A percentile compares a stretch with the other conserved stretches of the same genome.
phyloP scores from a whole-genome alignment of 2,329 filamentous ascomycete genomes.

The Ophiocordyceps camponoti-saundersi region DNA sequence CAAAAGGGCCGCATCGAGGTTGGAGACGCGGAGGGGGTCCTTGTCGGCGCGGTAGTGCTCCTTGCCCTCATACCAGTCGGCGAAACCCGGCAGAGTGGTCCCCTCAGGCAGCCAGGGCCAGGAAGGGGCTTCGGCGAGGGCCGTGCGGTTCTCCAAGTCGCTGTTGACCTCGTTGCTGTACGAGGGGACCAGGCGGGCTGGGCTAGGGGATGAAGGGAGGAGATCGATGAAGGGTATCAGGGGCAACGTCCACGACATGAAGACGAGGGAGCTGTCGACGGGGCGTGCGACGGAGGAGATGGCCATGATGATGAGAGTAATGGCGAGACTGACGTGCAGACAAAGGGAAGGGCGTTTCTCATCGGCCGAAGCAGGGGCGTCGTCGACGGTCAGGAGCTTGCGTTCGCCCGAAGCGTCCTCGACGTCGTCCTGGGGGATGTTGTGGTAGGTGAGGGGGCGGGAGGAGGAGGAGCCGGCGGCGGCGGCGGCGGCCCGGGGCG shows the following conservation, averaged over 20 bases:
- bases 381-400: conserved; percentile 2
- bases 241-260: conserved; percentile 17
- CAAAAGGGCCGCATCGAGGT: conserved; percentile 17
- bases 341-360: background rate
- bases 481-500: conserved; percentile 1
- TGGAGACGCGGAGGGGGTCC: conserved; percentile 23
- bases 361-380: background rate
- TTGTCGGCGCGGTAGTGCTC: conserved; percentile 16
- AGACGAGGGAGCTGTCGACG: conserved; percentile 14
- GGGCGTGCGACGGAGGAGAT: conserved; percentile 10
- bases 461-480: background rate
- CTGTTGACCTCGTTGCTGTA: conserved; percentile 11
- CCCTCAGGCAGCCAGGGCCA: conserved; percentile 10
- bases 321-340: conserved; percentile 7
- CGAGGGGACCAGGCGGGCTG: conserved; percentile 9
- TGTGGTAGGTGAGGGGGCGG: conserved; percentile 2
- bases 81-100: conserved; percentile 7
- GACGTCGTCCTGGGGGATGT: conserved; percentile 4
- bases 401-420: conserved; percentile 3
- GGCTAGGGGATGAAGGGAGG: conserved; percentile 12
- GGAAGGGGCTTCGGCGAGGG: conserved; percentile 7
- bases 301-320: conserved; percentile 7
- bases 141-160: conserved; percentile 10
- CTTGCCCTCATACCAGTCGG: conserved; percentile 10
- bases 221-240: conserved; percentile 18